Conservation (phyloP, 1,139 yeast genomes). For the Candida sanyaensis region DNA sequence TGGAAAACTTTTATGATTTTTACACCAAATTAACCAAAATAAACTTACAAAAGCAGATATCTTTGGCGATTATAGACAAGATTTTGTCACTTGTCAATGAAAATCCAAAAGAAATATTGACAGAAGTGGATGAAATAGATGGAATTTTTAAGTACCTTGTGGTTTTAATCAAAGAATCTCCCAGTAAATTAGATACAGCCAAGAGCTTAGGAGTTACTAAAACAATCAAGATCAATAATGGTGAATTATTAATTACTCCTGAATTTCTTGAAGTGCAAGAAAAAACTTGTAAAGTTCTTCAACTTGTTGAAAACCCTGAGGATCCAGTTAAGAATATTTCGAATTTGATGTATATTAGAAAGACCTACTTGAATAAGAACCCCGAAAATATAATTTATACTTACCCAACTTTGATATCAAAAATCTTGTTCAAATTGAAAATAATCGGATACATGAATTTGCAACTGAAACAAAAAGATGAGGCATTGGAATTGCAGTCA, state of each 20-base stretch:
- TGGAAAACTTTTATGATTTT: slow-evolving; percentile 45
- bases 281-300: slow-evolving; percentile 69
- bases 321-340: slow-evolving; percentile 53
- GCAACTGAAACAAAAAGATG: slow-evolving; percentile 18
- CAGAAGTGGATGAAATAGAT: slow-evolving; percentile 39
- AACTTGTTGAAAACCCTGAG: slow-evolving; percentile 49
- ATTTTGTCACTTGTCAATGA: slow-evolving; percentile 21
- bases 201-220: slow-evolving; percentile 40
- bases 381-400: slow-evolving; percentile 60
- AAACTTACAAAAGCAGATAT: slow-evolving; percentile 38
- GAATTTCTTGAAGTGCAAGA: slow-evolving; percentile 61
- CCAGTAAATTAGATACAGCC: slow-evolving; percentile 30
- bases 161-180: slow-evolving; percentile 37
- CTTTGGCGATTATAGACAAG: slow-evolving; percentile 45
- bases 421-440: slow-evolving; percentile 61
- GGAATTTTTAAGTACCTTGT: slow-evolving; percentile 44
- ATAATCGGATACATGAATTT: slow-evolving; percentile 38
- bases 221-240: slow-evolving; percentile 32
- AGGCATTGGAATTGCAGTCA: slow-evolving; percentile 27
- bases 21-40: slow-evolving; percentile 36
- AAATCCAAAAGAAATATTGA: slow-evolving; percentile 20
- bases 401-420: slow-evolving; percentile 72
- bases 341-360: slow-evolving; percentile 57
- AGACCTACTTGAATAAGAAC: slow-evolving; percentile 56
- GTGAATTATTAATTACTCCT: slow-evolving; percentile 31